These are phyloP conservation scores for Kuraishia piskuri DNA, from an alignment of 805 yeast species.

Conservation along the genomic window DNA sequence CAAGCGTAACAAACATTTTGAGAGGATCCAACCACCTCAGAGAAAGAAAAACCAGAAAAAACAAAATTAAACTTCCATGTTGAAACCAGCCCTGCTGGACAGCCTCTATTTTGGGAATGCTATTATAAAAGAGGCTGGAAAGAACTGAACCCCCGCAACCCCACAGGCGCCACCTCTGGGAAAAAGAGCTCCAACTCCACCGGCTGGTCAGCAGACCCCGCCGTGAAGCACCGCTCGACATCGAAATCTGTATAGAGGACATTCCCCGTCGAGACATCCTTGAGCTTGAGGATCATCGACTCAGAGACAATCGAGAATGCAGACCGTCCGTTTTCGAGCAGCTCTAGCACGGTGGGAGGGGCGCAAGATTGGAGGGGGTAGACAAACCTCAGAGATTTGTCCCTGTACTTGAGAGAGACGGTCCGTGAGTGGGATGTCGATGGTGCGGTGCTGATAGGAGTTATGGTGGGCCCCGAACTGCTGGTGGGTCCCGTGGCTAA, in stretches of 20 bases:
- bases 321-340: conserved; percentile 67
- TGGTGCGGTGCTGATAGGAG: conserved; percentile 4
- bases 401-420: conserved; percentile 41
- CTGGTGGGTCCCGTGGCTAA: too few relatives aligned
- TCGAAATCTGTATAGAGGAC: conserved; percentile 36
- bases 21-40: too few relatives aligned
- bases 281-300: conserved; percentile 25
- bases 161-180: background rate
- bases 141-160: background rate
- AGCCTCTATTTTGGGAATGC: too few relatives aligned
- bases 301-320: conserved; percentile 52
- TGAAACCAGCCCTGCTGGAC: too few relatives aligned
- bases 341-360: conserved; percentile 72
- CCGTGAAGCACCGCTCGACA: conserved; percentile 32
- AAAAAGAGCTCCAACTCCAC: background rate
- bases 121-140: background rate
- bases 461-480: background rate
- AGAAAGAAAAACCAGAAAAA: too few relatives aligned
- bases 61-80: too few relatives aligned
- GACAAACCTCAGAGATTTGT: conserved; percentile 51
- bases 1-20: too few relatives aligned
- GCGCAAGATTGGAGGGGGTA: conserved; percentile 60
- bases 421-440: conserved; percentile 8
- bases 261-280: conserved; percentile 20
- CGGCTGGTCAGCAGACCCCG: background rate